Percentiles rank a stretch among this genome's conserved stretches.
phyloP scores from a whole-genome alignment of 805 yeast species.

The Starmera caribaea region DNA sequence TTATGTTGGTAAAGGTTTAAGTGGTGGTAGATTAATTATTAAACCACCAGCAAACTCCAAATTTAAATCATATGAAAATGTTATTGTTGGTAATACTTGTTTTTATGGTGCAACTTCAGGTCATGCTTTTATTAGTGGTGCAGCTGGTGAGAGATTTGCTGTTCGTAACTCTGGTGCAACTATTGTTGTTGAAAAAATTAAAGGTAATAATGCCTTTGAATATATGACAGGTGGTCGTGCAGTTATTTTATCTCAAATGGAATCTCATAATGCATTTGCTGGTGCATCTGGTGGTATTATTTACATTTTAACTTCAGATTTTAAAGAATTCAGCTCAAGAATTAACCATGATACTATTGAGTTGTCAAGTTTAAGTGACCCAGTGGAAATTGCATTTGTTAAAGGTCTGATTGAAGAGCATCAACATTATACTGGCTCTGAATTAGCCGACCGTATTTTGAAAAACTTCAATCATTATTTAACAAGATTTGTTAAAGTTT shows the following conservation, averaged over 20 bases:
- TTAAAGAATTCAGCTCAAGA: constrained; percentile 72
- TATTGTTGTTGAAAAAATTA: constrained; percentile 86
- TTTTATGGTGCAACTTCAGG: constrained; percentile 98
- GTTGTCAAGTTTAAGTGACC: constrained; percentile 66
- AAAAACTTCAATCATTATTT: constrained; percentile 81
- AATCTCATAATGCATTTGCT: constrained; percentile 79
- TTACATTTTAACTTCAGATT: constrained; percentile 86
- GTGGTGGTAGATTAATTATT: constrained; percentile 89
- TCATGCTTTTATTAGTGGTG: constrained; percentile 86
- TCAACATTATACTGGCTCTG: constrained; percentile 88
- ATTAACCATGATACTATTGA: constrained; percentile 80
- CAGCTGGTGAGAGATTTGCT: constrained; percentile 97
- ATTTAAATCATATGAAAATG: constrained; percentile 93
- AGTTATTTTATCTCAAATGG: constrained; percentile 83
- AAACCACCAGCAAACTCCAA: constrained; percentile 81
- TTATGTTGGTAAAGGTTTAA: constrained; percentile 94
- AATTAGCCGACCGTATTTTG: constrained; percentile 75
- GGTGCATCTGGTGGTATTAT: constrained; percentile 99
- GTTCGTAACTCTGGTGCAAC: constrained; percentile 98
- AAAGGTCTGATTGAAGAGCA: constrained; percentile 93
- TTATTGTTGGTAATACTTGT: constrained; percentile 94
- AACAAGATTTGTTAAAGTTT: constrained; percentile 85
- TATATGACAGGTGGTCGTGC: constrained; percentile 99
- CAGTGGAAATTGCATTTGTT: constrained; percentile 87
- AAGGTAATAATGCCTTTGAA: constrained; percentile 98